Percentiles rank a stretch among this genome's conserved stretches.
These are phyloP conservation scores for Scedosporium dehoogii DNA, from an alignment of 2,329 filamentous ascomycete genomes.

Conservation along the genomic window DNA sequence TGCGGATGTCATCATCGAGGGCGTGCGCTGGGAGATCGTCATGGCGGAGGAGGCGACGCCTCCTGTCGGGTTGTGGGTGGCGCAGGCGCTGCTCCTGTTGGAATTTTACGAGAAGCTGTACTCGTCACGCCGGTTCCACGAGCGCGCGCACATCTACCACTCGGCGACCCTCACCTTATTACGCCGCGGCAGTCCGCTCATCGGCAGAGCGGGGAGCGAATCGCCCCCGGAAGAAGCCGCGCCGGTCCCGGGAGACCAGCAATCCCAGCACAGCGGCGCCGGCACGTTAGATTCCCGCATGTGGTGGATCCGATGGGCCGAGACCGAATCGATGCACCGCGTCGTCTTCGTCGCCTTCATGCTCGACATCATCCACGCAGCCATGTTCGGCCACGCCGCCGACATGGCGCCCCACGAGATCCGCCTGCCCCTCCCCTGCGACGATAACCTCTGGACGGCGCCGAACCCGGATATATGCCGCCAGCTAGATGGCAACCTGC, in stretches of 20 bases:
- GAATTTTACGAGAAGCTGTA: conserved; percentile 93
- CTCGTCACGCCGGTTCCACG: conserved; percentile 70
- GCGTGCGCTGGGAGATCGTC: conserved; percentile 74
- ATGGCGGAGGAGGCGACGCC: conserved; percentile 73
- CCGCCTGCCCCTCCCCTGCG: conserved; percentile 74
- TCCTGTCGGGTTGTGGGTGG: conserved; percentile 79
- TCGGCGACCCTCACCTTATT: conserved; percentile 77
- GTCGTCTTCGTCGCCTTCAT: conserved; percentile 86
- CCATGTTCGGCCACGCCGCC: conserved; percentile 84
- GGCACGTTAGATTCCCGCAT: conserved; percentile 27
- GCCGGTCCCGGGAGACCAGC: not conserved
- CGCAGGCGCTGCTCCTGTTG: conserved; percentile 71
- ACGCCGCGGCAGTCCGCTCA: conserved; percentile 74
- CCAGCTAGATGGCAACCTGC: conserved; percentile 64
- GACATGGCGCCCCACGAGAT: conserved; percentile 91
- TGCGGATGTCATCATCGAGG: conserved; percentile 54
- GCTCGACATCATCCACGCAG: conserved; percentile 79
- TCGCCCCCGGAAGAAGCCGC: conserved; percentile 52
- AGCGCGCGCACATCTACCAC: conserved; percentile 84
- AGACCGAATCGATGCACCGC: conserved; percentile 75
- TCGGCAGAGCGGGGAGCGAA: conserved; percentile 68
- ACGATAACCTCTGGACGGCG: conserved; percentile 79
- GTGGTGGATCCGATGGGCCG: conserved; percentile 84
- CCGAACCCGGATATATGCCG: conserved; percentile 68
- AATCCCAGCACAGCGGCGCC: not conserved